A percentile compares a stretch with the other conserved stretches of the same genome.
phyloP scores from a whole-genome alignment of 192 early-diverging fungal genomes.

The Coemansia sp. region DNA sequence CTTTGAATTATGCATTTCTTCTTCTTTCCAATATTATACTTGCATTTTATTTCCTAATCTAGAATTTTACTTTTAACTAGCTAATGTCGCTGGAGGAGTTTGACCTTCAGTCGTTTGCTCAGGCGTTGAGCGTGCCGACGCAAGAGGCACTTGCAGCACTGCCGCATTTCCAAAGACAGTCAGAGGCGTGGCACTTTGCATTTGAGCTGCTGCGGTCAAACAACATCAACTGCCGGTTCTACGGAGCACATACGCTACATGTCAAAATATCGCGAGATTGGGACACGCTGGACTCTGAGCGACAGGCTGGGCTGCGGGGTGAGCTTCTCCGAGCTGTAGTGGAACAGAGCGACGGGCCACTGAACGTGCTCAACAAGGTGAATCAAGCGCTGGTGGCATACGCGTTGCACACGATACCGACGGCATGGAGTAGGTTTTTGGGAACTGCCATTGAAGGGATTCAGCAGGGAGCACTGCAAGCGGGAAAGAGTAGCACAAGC shows the following conservation, averaged over 20 bases:
- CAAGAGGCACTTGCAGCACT: conserved; percentile 48
- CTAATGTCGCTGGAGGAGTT: conserved; percentile 40
- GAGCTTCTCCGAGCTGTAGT: conserved; percentile 44
- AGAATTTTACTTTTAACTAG: neutral
- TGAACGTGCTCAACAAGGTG: conserved; percentile 43
- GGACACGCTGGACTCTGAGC: conserved; percentile 49
- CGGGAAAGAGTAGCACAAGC: conserved; percentile 21
- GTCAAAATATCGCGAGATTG: conserved; percentile 47
- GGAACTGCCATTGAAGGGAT: conserved; percentile 25
- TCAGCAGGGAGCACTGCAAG: conserved; percentile 14
- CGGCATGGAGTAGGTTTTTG: conserved; percentile 32
- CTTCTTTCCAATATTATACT: neutral
- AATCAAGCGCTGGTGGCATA: conserved; percentile 48
- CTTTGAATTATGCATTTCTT: neutral
- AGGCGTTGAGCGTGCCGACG: conserved; percentile 51
- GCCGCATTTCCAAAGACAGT: conserved; percentile 44
- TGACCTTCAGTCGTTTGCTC: conserved; percentile 48
- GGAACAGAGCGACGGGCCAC: conserved; percentile 35
- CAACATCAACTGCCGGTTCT: conserved; percentile 52
- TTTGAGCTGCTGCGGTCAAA: conserved; percentile 39
- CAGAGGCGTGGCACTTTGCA: conserved; percentile 51
- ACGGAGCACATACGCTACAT: conserved; percentile 53
- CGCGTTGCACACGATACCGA: conserved; percentile 36
- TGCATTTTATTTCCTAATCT: conserved; percentile 6
- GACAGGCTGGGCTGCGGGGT: conserved; percentile 33